phyloP scores from a whole-genome alignment of 1,284 basidiomycete genomes.

The Volvariella volvacea region DNA sequence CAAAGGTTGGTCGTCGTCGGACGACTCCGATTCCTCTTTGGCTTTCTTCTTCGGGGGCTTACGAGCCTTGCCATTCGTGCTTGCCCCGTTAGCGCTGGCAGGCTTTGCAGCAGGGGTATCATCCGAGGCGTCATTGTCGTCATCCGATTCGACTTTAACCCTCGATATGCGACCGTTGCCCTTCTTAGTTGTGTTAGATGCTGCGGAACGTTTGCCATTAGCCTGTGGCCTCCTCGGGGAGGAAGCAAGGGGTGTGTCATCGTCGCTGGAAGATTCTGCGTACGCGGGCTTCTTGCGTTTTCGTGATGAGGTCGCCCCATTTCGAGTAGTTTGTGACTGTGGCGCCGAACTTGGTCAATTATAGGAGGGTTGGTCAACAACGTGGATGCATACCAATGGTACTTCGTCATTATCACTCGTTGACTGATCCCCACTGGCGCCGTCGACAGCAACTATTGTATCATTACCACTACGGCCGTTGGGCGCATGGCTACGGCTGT shows the following conservation, averaged over 20 bases:
- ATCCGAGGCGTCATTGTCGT: constrained; percentile 24
- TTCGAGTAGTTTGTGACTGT: constrained; percentile 42
- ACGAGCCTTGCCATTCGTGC: constrained; percentile 32
- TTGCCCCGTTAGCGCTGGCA: constrained; percentile 21
- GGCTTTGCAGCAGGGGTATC: constrained; percentile 13
- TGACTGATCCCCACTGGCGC: constrained; percentile 35
- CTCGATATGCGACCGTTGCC: too few species aligned
- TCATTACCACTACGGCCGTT: constrained; percentile 26
- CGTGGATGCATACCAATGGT: constrained; percentile 51
- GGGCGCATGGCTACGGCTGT: constrained; percentile 24
- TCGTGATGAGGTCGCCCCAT: constrained; percentile 35
- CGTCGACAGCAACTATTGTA: constrained; percentile 34
- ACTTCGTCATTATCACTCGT: constrained; percentile 66
- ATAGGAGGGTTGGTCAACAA: constrained; percentile 12
- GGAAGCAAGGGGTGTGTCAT: constrained; percentile 65
- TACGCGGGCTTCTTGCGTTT: constrained; percentile 56
- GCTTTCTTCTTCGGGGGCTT: constrained; percentile 60
- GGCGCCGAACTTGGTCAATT: constrained; percentile 16
- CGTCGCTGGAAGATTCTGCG: constrained; percentile 57
- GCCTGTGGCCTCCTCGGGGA: constrained; percentile 49
- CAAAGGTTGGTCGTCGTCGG: constrained; percentile 29
- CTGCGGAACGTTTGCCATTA: constrained; percentile 24
- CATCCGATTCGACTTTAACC: constrained; percentile 14
- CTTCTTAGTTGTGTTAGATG: constrained; percentile 20
- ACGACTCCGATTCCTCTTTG: constrained; percentile 42